Conservation (phyloP, 768 basidiomycete genomes). For the Lactarius tabidus region DNA sequence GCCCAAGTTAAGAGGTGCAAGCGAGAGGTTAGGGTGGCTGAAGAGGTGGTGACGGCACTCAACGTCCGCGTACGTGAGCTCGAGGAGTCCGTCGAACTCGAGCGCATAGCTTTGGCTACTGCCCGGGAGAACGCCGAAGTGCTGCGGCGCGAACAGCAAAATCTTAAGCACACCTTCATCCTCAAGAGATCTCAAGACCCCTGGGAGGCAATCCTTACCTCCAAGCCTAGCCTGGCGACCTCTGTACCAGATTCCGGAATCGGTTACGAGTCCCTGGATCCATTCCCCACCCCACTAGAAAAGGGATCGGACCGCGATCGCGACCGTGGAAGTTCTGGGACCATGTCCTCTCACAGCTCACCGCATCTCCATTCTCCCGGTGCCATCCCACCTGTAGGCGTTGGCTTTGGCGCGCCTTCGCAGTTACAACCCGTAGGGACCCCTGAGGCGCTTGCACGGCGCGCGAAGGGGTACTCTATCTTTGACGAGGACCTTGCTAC, state of each 20-base stretch:
- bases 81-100: constrained; percentile 63
- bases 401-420: constrained; percentile 24
- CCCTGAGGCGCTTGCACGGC: constrained; percentile 23
- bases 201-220: constrained; percentile 24
- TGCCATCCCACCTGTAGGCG: constrained; percentile 12
- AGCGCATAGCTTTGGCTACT: constrained; percentile 55
- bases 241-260: constrained; percentile 8
- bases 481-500: constrained; percentile 42
- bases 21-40: constrained; percentile 44
- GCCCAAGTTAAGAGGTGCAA: constrained; percentile 46
- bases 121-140: constrained; percentile 57
- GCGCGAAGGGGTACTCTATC: constrained; percentile 39
- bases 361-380: constrained; percentile 24
- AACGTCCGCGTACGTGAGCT: constrained; percentile 68
- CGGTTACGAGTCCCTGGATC: constrained; percentile 8
- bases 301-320: constrained; percentile 21
- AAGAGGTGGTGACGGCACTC: constrained; percentile 41
- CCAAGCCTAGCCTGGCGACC: constrained; percentile 24
- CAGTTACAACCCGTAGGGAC: constrained; percentile 26
- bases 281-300: constrained; percentile 22
- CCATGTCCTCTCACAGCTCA: constrained; percentile 8
- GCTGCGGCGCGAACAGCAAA: constrained; percentile 31
- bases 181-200: constrained; percentile 24
- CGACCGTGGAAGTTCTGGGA: constrained; percentile 10
- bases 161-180: constrained; percentile 38